Percentiles rank a stretch among this genome's conserved stretches.
Conservation (phyloP, 208 protist species). For the Leishmania tropica region DNA sequence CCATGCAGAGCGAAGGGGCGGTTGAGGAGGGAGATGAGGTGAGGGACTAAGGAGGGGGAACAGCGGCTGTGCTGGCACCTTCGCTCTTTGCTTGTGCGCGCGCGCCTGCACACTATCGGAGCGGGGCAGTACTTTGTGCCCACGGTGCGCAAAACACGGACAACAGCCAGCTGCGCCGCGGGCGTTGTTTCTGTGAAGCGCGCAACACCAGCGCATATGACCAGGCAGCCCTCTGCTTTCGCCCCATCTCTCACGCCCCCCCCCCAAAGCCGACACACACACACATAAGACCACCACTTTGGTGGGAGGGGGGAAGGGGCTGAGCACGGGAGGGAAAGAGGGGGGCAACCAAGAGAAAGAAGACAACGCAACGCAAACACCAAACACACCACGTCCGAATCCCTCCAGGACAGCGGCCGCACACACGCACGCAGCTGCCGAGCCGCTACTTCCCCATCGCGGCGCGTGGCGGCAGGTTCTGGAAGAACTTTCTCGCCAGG, state of each 20-base stretch:
- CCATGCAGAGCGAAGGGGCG: background rate
- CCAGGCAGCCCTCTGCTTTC: background rate
- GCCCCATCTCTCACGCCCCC: background rate
- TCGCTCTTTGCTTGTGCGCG: too few relatives aligned
- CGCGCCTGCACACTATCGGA: background rate
- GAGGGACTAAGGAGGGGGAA: background rate
- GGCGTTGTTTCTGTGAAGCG: conserved; percentile 1
- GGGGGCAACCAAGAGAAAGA: background rate
- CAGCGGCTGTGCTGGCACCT: background rate
- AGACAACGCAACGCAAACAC: background rate
- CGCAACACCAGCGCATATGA: background rate
- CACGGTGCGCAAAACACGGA: background rate
- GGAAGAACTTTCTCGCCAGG: conserved; percentile 29
- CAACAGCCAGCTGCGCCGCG: too few relatives aligned
- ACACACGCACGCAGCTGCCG: background rate
- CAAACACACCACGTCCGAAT: background rate
- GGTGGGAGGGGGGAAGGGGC: background rate
- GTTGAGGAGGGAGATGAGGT: background rate
- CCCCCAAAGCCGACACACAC: too few relatives aligned
- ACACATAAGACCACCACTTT: background rate
- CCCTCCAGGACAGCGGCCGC: background rate
- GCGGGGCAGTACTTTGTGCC: background rate
- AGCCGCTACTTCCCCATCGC: background rate
- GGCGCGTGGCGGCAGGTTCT: conserved; percentile 29
- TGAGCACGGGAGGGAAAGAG: background rate